These are phyloP conservation scores for Pistacia atlantica DNA, from an alignment of 345 rosid species.

Conservation along the genomic window DNA sequence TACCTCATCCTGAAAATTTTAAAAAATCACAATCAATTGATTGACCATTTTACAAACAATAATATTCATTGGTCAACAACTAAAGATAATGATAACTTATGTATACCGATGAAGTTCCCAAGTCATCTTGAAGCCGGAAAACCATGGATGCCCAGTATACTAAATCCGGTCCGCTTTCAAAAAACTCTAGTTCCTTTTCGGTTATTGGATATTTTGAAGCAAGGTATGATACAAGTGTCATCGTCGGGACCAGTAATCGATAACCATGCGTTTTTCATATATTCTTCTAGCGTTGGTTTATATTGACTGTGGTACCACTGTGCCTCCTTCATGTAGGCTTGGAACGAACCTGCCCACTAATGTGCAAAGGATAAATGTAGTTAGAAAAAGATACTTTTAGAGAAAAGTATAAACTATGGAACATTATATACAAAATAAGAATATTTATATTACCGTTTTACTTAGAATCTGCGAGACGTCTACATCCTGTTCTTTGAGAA, in stretches of 20 bases:
- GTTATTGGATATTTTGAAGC: background rate
- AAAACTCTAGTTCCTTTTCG: background rate
- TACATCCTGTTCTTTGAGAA: slow-evolving; percentile 18
- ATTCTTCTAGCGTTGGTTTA: slow-evolving; percentile 21
- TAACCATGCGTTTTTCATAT: slow-evolving; percentile 21
- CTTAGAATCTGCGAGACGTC: slow-evolving; percentile 9
- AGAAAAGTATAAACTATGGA: background rate
- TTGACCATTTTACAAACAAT: slow-evolving; percentile 17
- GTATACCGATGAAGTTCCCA: slow-evolving; percentile 19
- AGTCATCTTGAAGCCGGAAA: slow-evolving; percentile 1
- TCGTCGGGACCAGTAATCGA: background rate
- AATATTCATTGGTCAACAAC: no score
- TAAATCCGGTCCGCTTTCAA: background rate
- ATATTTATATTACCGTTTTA: slow-evolving; percentile 16
- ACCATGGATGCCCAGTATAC: background rate
- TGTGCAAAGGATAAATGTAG: no score
- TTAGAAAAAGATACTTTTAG: background rate
- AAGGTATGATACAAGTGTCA: background rate
- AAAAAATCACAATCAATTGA: background rate
- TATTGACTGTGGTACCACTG: slow-evolving; percentile 20
- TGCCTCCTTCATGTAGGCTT: slow-evolving; percentile 28
- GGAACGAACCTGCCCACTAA: slow-evolving; percentile 23
- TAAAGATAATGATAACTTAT: background rate
- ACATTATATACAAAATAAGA: no score
- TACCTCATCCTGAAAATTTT: slow-evolving; percentile 24